These are phyloP conservation scores for Effrenium voratum DNA, from an alignment of 73 alveolate species.

Conservation along the genomic window DNA sequence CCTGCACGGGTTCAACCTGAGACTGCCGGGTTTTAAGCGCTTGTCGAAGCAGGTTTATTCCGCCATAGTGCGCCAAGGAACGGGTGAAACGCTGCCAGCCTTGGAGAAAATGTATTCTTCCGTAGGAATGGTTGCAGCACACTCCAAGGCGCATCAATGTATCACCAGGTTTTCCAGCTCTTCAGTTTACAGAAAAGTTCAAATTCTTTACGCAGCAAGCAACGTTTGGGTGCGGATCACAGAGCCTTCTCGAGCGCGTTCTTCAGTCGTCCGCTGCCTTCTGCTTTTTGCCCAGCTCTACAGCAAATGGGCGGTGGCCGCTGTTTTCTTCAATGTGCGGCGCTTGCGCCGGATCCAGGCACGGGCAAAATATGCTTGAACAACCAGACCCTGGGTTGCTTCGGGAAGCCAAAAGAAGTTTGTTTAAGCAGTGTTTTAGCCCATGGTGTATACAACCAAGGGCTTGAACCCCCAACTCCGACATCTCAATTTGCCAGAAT, in stretches of 20 bases:
- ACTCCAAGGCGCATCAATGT: background rate
- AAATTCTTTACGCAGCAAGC: background rate
- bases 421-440: too few relatives aligned
- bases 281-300: background rate
- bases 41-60: background rate
- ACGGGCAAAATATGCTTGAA: too few relatives aligned
- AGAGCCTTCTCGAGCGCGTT: background rate
- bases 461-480: too few relatives aligned
- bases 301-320: constrained; percentile 7
- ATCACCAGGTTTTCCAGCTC: background rate
- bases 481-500: too few relatives aligned
- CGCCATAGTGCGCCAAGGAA: background rate
- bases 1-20: background rate
- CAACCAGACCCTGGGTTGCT: too few relatives aligned
- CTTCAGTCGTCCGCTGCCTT: background rate
- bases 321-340: background rate
- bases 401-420: too few relatives aligned
- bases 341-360: background rate
- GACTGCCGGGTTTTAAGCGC: background rate
- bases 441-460: too few relatives aligned
- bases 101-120: background rate
- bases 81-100: background rate
- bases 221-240: background rate
- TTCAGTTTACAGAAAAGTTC: background rate
- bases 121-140: background rate